Base-by-base conservation (phyloP, 345 rosid genomes). In the Heritiera littoralis region DNA sequence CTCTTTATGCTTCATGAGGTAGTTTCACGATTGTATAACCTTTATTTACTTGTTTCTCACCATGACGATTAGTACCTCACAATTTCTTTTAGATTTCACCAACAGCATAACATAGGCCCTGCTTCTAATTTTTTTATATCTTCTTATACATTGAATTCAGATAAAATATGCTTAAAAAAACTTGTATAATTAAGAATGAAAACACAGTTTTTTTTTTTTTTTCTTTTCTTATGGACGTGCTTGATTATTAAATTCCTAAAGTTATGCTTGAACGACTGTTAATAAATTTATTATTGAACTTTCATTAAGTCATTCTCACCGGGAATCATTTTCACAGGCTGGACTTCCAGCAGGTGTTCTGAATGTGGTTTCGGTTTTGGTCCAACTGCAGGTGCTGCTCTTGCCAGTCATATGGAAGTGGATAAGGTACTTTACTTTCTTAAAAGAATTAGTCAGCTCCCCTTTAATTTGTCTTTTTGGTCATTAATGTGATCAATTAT, bases 341-440 rank as follows among this genome's bases (percentile, higher is more conserved):
- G 95, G 95, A 64, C 87, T 89, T 69, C 95, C 95, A 56, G 83
- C 86, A 7, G 95, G 95, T 79, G 93, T 84, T 83, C 59, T 91
- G 65, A 91, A 89, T 81, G 84, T 89, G 76, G 63, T 91, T 81
- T 88, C 95, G 35, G 95, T 93, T 88, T 75, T 66, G 95, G 95
- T 66, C 86, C 92, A 4, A 87, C 88, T 9, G 93, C 92, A 38
- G 95, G 95, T 66, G 92, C 95, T 8, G 85, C 92, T 79, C 84
- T 91, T 82, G 84, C 90, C 8, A 82, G 93, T 79, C 95, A 91
- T 81, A 91, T 91, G 95, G 80, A 87, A 14, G 93, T 91, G 35
- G 93, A 91, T 79, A 91, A 91, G 95, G 95, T 91, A 87, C 41
- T 55, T 75, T 80, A 51, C 6, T 32, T 54, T 10, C 30, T 76